Evolutionary conservation across 208 protist species (phyloP).

Genomic region (Blastocrithidia nonstop): DNA sequence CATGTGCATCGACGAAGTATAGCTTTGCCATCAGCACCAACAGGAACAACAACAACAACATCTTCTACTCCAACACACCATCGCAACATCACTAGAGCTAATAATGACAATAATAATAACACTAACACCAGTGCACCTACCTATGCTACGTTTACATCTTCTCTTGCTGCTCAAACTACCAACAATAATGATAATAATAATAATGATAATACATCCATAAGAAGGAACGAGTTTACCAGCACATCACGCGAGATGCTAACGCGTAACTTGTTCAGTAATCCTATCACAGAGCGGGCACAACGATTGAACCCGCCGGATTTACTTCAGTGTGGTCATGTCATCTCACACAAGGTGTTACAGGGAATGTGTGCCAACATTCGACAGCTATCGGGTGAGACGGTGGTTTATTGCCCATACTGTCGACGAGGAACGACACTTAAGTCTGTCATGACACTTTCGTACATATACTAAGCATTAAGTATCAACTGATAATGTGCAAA

Average conservation of each 20-base stretch:
- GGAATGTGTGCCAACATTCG: conserved; percentile 11
- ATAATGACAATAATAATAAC: neutral
- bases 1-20: neutral
- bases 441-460: conserved; percentile 28
- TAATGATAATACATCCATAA: neutral
- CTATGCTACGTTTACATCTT: too few relatives aligned
- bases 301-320: conserved; percentile 44
- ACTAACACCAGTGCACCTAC: too few relatives aligned
- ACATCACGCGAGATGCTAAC: conserved; percentile 6
- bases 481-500: neutral
- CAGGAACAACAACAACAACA: neutral
- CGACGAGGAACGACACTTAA: conserved; percentile 14
- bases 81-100: neutral
- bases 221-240: neutral
- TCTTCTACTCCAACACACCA: neutral
- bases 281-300: conserved; percentile 1
- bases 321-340: conserved; percentile 59
- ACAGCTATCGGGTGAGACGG: neutral
- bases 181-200: neutral
- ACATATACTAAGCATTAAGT: conserved; percentile 28
- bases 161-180: too few relatives aligned
- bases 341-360: conserved; percentile 39
- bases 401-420: conserved; percentile 64
- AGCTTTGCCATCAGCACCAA: neutral
- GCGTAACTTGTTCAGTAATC: conserved; percentile 13